A percentile compares a stretch with the other conserved stretches of the same genome.
These are phyloP conservation scores for Sporothrix globosa DNA, from an alignment of 2,329 filamentous ascomycete genomes.

Conservation along the genomic window DNA sequence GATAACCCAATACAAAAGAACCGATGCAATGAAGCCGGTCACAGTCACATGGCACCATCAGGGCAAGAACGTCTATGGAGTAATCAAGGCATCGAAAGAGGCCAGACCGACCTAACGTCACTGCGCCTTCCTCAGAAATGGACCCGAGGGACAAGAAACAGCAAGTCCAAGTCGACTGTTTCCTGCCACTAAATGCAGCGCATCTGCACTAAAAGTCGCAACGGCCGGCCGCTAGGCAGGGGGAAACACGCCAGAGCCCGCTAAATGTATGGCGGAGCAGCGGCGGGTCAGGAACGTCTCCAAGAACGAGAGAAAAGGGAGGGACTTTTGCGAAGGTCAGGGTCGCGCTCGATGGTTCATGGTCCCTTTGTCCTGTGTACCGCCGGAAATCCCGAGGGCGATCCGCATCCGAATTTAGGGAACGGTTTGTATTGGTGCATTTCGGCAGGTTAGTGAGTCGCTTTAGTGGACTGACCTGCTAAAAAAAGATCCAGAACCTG, in stretches of 20 bases:
- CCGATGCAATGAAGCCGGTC: background rate
- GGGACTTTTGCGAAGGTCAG: background rate
- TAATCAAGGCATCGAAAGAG: background rate
- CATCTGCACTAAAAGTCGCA: background rate
- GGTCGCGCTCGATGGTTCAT: background rate
- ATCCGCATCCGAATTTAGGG: constrained; percentile 15
- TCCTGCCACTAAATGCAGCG: background rate
- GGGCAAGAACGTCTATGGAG: constrained; percentile 21
- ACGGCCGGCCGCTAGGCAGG: constrained; percentile 6
- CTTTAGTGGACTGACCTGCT: constrained; percentile 17
- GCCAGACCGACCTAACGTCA: constrained; percentile 11
- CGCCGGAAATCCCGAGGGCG: background rate
- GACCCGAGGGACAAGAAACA: background rate
- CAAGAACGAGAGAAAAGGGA: background rate
- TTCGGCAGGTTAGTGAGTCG: background rate
- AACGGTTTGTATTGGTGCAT: constrained; percentile 7
- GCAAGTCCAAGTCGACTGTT: constrained; percentile 1
- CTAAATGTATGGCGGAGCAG: constrained; percentile 24
- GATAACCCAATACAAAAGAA: background rate
- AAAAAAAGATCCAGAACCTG: background rate
- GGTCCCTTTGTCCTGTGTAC: constrained; percentile 7
- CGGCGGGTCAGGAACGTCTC: constrained; percentile 26
- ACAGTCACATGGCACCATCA: background rate
- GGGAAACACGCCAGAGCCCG: background rate
- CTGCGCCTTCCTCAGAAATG: constrained; percentile 29